Evolutionary conservation across 2,329 filamentous ascomycete species (phyloP), one percentile per base, ranked within the genome.

Genomic region (Colletotrichum ledebouriae): DNA sequence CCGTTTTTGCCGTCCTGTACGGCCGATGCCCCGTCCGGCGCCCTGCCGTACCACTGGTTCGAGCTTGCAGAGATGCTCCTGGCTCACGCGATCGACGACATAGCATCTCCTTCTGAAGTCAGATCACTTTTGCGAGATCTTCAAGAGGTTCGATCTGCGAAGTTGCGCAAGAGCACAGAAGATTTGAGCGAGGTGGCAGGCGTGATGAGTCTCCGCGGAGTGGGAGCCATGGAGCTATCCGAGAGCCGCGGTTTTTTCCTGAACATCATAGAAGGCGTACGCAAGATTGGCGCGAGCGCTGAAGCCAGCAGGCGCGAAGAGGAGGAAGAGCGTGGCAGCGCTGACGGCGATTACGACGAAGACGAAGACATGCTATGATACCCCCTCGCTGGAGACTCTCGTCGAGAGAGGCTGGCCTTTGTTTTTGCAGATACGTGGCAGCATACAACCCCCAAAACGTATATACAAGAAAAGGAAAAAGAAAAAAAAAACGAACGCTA

Each of bases 41-140:
- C 90, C 13, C 83, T 99, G 37, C 96, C 96, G 0, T 98, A 97
- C 77, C 95, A 98, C 82, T 99, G 95, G 94, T 87, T 97, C 47
- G 96, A 98, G 80, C 82, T 98, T 9, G 91, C 92, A 17, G 94
- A 97, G 79, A 89, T 97, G 77, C 83, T 99, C 52, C 87, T 99
- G 2, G 92, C 94, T 53, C 91, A 93, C 63, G 94, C 94, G 4
- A 86, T 88, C 29, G 94, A 98, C 78, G 94, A 98, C 77, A 87
- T 98, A 57, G 86, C 75, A 74, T 88, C 91, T 0, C 86, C 92
- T 2, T 90, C 94, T 72, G 88, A 90, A 72, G 90, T 97, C 7
- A 85, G 94, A 6, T 87, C 91, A 29, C 77, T 97, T 67, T 78
- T 98, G 69, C 84, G 94, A 60, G 94, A 97, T 75, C 78, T 98